Evolutionary conservation across 805 yeast species (phyloP), one percentile per base, ranked within the genome.

Genomic region (Sugiyamaella floridensis): DNA sequence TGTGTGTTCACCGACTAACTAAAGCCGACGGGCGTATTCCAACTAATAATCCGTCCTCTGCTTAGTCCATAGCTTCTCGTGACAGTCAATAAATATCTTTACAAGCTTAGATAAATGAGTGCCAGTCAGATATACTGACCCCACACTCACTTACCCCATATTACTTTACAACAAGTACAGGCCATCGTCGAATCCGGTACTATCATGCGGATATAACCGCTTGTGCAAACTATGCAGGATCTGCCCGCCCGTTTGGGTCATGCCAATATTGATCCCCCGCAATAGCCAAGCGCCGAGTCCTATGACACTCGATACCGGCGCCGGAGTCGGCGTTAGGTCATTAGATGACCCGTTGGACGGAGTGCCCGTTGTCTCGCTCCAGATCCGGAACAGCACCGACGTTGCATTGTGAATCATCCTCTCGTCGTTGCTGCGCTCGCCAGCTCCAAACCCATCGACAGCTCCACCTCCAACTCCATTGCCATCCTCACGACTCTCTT

Each of bases 361-460:
- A 16, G 48, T 34, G 37, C 34, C 43, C 12, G 49, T 50, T 4
- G 59, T 51, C 20, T 22, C 26, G 18, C 46, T 37, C 60, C 60
- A 54, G 28, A 63, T 48, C 10, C 41, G 43, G 14, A 56, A 56
- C 29, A 64, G 40, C 42, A 63, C 63, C 47, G 42, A 41, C 32
- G 59, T 50, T 1, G 64, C 64, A 40, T 61, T 63, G 26, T 58
- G 54, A 48, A 65, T 53, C 52, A 63, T 60, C 42, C 41, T 51
- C 48, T 53, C 58, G 48, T 55, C 53, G 15, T 57, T 43, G 14
- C 29, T 40, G 12, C 18, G 37, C 2, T 48, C 41, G 12, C 20
- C 10, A n/a, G 15, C 16, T 3, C 18, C 29, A 44, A 47, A 14
- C 20, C 26, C 6, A 4, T 22, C 26, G 26, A 22, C 26, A 22